Conservation (phyloP, 306 rosid species). For the Trifolium dubium region DNA sequence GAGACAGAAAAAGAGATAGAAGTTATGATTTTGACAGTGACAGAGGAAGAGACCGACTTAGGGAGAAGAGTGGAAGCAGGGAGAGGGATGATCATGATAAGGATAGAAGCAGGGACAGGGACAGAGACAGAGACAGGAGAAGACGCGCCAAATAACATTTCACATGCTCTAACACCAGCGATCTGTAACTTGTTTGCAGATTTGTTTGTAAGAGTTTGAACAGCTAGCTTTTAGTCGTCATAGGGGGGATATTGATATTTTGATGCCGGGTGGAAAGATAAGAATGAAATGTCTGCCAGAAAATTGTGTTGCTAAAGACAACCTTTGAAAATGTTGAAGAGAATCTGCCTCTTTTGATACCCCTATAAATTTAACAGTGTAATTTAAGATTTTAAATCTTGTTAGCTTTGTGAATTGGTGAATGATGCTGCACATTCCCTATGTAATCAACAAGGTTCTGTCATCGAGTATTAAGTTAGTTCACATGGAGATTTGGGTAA, state of each 20-base stretch:
- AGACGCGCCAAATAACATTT: constrained; percentile 60
- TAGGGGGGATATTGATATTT: constrained; percentile 33
- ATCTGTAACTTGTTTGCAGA: constrained; percentile 26
- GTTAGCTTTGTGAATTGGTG: constrained; percentile 40
- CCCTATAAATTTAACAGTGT: constrained; percentile 36
- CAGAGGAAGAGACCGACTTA: constrained; percentile 61
- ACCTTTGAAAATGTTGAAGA: constrained; percentile 35
- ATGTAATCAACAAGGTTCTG: constrained; percentile 25
- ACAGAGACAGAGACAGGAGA: constrained; percentile 75
- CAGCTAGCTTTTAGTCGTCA: constrained; percentile 29
- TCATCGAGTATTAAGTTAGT: neutral
- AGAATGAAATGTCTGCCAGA: constrained; percentile 31
- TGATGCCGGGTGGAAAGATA: constrained; percentile 22
- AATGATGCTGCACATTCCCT: constrained; percentile 30
- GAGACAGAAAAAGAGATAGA: constrained; percentile 73
- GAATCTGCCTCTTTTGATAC: constrained; percentile 35
- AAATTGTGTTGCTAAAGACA: constrained; percentile 40
- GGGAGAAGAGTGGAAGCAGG: constrained; percentile 91
- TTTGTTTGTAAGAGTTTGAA: constrained; percentile 31
- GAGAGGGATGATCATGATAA: constrained; percentile 87
- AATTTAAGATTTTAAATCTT: constrained; percentile 33
- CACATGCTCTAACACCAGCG: neutral
- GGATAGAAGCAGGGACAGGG: constrained; percentile 73
- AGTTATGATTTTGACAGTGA: constrained; percentile 60
- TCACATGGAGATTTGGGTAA: neutral